These are phyloP conservation scores for Pyrrhoderma lamaoense DNA, from an alignment of 1,284 basidiomycete species.

Conservation along the genomic window DNA sequence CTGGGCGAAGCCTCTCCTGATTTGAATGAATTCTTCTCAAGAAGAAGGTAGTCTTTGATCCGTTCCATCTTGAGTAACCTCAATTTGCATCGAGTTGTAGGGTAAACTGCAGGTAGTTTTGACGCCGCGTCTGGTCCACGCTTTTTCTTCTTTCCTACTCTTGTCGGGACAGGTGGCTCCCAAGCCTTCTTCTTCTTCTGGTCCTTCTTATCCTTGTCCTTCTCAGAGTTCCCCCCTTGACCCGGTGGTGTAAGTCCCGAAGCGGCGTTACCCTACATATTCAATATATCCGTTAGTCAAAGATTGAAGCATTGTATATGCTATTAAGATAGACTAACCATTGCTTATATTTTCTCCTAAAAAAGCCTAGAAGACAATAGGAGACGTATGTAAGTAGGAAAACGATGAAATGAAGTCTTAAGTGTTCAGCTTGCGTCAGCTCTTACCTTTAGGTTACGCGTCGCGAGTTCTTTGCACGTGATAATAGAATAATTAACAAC, in stretches of 20 bases:
- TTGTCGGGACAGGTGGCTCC: slow-evolving; percentile 97
- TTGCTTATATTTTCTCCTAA: too few species aligned
- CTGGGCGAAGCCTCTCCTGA: slow-evolving; percentile 84
- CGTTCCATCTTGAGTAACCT: slow-evolving; percentile 96
- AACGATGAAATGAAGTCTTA: too few species aligned
- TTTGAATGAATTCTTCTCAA: slow-evolving; percentile 98
- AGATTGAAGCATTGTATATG: too few species aligned
- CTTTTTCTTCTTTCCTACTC: slow-evolving; percentile 93
- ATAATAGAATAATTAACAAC: too few species aligned
- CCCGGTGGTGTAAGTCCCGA: slow-evolving; percentile 57
- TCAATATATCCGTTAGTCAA: too few species aligned
- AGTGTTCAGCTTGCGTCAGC: too few species aligned
- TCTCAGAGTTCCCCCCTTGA: slow-evolving; percentile 20
- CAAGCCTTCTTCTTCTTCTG: slow-evolving; percentile 88
- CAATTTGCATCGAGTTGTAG: slow-evolving; percentile 92
- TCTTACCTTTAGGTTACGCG: too few species aligned
- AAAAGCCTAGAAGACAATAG: too few species aligned
- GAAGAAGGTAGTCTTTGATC: slow-evolving; percentile 95
- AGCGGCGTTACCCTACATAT: slow-evolving; percentile 66
- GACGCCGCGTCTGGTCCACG: slow-evolving; percentile 87
- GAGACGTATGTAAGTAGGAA: too few species aligned
- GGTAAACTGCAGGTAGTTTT: slow-evolving; percentile 90
- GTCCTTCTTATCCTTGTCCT: slow-evolving; percentile 51
- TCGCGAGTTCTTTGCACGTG: neutral
- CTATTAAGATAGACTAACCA: too few species aligned